phyloP scores from a whole-genome alignment of 805 yeast species.

The Hanseniaspora taiwanica region DNA sequence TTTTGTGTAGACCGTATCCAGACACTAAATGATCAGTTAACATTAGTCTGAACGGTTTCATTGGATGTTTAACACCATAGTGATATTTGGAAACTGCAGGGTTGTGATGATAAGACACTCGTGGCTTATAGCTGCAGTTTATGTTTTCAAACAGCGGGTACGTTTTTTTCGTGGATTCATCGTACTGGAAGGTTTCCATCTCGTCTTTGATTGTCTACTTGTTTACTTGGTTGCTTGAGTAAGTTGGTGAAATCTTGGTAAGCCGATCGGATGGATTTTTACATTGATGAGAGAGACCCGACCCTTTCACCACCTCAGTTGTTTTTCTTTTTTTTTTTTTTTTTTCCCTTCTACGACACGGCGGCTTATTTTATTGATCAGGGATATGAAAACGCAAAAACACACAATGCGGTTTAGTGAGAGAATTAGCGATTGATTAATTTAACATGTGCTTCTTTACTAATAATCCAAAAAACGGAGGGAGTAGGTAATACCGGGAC shows the following conservation, averaged over 20 bases:
- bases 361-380: too few species aligned
- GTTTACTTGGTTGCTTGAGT: too few species aligned
- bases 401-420: too few species aligned
- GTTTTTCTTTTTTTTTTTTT: not conserved
- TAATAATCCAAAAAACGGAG: too few species aligned
- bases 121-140: conserved; percentile 31
- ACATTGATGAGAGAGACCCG: too few species aligned
- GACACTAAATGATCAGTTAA: conserved; percentile 84
- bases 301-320: not conserved
- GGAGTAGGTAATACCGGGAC: too few species aligned
- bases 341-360: not conserved
- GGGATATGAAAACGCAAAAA: too few species aligned
- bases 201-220: not conserved
- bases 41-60: conserved; percentile 93
- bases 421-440: too few species aligned
- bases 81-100: conserved; percentile 71
- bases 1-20: conserved; percentile 71
- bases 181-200: conserved; percentile 28
- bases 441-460: too few species aligned
- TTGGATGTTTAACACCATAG: conserved; percentile 92
- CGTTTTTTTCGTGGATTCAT: conserved; percentile 27
- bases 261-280: too few species aligned
- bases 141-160: conserved; percentile 36
- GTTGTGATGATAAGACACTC: conserved; percentile 81
- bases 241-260: too few species aligned